Conservation (phyloP, 2,329 filamentous ascomycete species). For the Epichloe uncinata region DNA sequence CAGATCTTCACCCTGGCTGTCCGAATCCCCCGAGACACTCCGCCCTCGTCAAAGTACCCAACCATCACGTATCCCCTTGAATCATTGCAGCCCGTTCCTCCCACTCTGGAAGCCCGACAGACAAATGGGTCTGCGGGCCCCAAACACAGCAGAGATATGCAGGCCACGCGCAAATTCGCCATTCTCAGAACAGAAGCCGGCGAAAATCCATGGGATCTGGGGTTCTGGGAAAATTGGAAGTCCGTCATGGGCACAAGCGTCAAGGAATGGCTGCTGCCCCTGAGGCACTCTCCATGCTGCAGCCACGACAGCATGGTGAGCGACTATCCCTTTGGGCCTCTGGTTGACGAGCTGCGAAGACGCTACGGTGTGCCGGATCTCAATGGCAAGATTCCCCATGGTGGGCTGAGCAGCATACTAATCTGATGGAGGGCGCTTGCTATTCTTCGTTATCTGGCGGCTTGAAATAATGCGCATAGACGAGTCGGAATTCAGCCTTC, state of each 20-base stretch:
- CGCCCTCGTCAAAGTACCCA: conserved; percentile 27
- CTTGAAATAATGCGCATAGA: too few species aligned
- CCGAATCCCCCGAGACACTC: conserved; percentile 39
- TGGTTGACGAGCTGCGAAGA: conserved; percentile 42
- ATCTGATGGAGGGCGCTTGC: too few species aligned
- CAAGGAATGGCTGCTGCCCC: conserved; percentile 69
- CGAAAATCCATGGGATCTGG: conserved; percentile 79
- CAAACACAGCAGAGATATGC: conserved; percentile 24
- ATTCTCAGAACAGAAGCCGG: conserved; percentile 60
- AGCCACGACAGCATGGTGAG: conserved; percentile 52
- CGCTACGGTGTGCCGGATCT: conserved; percentile 17
- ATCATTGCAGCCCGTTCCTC: neutral
- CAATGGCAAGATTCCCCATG: neutral
- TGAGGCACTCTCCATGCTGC: conserved; percentile 61
- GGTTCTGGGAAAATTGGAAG: conserved; percentile 55
- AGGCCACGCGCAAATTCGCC: conserved; percentile 57
- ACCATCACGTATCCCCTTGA: conserved; percentile 47
- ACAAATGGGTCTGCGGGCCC: conserved; percentile 8
- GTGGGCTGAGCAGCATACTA: too few species aligned
- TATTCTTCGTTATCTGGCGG: too few species aligned
- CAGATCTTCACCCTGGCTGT: conserved; percentile 64
- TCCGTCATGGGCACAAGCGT: conserved; percentile 63
- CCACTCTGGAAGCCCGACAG: neutral
- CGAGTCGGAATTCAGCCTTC: too few species aligned
- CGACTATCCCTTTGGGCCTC: conserved; percentile 53